Percentiles rank a stretch among this genome's conserved stretches.
These are phyloP conservation scores for Massarina eburnea DNA, from an alignment of 2,329 filamentous ascomycete genomes.

Conservation along the genomic window DNA sequence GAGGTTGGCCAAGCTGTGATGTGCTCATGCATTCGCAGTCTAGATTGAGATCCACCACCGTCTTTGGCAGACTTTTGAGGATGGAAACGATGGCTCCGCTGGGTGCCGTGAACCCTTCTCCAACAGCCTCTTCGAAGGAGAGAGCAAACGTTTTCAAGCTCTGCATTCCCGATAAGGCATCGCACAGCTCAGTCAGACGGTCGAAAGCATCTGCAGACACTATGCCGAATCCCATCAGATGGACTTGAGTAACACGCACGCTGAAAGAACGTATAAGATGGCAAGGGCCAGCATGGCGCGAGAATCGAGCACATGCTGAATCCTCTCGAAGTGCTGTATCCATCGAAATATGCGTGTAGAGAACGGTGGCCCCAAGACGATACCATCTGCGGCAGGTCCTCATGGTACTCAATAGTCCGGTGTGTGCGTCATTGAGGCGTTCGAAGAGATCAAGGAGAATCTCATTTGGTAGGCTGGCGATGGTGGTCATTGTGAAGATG, in stretches of 20 bases:
- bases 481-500: not conserved
- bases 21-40: constrained; percentile 10
- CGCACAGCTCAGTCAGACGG: constrained; percentile 11
- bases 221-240: constrained; percentile 16
- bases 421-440: constrained; percentile 4
- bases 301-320: constrained; percentile 9
- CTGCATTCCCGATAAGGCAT: constrained; percentile 8
- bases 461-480: constrained; percentile 11
- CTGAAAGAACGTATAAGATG: constrained; percentile 10
- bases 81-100: constrained; percentile 8
- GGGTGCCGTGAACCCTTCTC: constrained; percentile 7
- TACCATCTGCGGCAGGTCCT: constrained; percentile 12
- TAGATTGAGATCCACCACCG: constrained; percentile 12
- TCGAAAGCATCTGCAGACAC: constrained; percentile 11
- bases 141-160: constrained; percentile 13
- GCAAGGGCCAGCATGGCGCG: constrained; percentile 1
- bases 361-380: constrained; percentile 5
- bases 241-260: constrained; percentile 11
- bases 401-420: constrained; percentile 4
- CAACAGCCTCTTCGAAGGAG: constrained; percentile 10
- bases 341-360: constrained; percentile 10
- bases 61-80: constrained; percentile 10
- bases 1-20: constrained; percentile 7
- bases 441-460: constrained; percentile 16
- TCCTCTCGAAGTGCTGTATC: constrained; percentile 10